Base-by-base conservation (phyloP, 2,329 filamentous ascomycete species). In the Lasiodiplodia sp. region DNA sequence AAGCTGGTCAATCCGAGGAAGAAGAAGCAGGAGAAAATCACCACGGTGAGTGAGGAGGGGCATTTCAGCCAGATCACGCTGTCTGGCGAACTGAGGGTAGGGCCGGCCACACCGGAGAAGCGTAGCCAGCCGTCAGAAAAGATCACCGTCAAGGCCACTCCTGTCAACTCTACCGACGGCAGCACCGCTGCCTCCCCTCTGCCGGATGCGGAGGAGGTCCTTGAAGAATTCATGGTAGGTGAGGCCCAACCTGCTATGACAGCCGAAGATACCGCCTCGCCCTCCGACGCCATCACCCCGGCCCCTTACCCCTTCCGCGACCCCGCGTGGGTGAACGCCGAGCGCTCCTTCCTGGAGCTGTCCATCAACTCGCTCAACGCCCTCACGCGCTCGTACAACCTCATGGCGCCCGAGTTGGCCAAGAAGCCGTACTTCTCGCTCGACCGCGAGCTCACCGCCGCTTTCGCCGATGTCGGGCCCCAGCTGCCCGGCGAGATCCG, bases 341-440 rank as follows among this genome's bases (percentile, higher is more conserved):
- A 98, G 78, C 81, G 82, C 3, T 84, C 89, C 7, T 98, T 97
- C 80, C 89, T 94, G 77, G 87, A 86, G 49, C 86, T 96, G 5
- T 88, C 92, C 5, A 87, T 99, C 71, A 86, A 87, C 57, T 89
- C 92, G 68, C 87, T 98, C 68, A 98, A 98, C 79, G 80, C 82
- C 37, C 85, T 96, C 60, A 91, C 93, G 8, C 88, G 96, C 31
- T 92, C 92, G 16, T 99, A 99, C 83, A 98, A 98, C 74, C 87
- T 98, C 3, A 95, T 97, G 89, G 95, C 96, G 0, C 96, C 96
- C 0, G 91, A 93, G 67, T 85, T 97, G 1, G 94, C 95, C 2
- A 96, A 96, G 81, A 97, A 97, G 79, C 93, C 95, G 0, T 98
- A 98, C 79, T 94, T 93, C 76, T 90, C 86, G 2, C 87, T 98